Base-by-base conservation (phyloP, 306 rosid genomes). In the Vigna mungo region DNA sequence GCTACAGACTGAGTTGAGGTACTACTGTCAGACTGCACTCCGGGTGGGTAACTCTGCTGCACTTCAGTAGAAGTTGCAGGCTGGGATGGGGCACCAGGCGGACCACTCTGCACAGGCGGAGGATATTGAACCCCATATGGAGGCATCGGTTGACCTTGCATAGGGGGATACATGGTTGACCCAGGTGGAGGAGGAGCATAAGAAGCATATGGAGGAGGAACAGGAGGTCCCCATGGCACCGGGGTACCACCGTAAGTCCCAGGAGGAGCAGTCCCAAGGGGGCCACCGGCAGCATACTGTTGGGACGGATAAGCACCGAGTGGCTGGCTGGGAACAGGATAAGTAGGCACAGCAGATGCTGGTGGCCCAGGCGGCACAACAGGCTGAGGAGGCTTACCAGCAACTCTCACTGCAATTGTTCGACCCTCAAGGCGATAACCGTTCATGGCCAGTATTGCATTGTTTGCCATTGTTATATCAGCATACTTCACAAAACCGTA, bases 361-460 rank as follows among this genome's bases (percentile, higher is more conserved):
- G 97, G 97, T 1, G 97, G 97, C 4, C 93, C 93, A 47, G 97
- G 96, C 75, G 98, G 93, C 56, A 89, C 92, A 51, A 81, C 85
- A 68, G 99, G 96, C 89, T 92, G 97, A 39, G 97, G 99, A 61
- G 99, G 99, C 91, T 86, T 89, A 68, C 99, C 99, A 27, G 99
- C 97, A 55, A 95, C 97, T 83, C 99, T 86, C 73, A 95, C 99
- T 34, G 99, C 99, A 85, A 95, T 92, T 36, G 97, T 92, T 78
- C 97, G 86, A 23, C 96, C 97, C 79, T 92, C 99, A 11, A 95
- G 89, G 73, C 92, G 97, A 84, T 86, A 92, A 72, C 97, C 99
- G 80, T 90, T 95, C 99, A 95, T 95, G 80, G 92, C 89, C 43
- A 78, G 48, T 66, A 88, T 95, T 27, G 97, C 99, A 81, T 78